Percentiles rank a stretch among this genome's conserved stretches.
Evolutionary conservation across 106 monocot genomes (phyloP).

Genomic region (Phalaenopsis equestris): DNA sequence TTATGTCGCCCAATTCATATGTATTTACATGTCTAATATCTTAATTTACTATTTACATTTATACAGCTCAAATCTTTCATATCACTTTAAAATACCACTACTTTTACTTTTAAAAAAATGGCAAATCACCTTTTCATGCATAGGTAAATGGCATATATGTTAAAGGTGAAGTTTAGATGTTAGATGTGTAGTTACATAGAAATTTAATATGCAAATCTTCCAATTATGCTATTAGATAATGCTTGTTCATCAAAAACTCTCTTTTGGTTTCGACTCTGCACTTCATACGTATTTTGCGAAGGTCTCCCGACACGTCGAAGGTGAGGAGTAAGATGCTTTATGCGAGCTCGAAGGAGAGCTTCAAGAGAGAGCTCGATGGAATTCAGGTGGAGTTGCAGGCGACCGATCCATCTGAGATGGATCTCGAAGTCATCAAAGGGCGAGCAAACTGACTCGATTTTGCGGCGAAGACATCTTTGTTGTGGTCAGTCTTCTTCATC

Average conservation of each 20-base stretch:
- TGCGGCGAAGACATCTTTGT: not conserved
- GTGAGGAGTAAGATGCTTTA: constrained; percentile 10
- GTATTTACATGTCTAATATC: too few species aligned
- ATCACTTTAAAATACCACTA: too few species aligned
- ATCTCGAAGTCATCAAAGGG: constrained; percentile 13
- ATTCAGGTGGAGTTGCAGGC: constrained; percentile 9
- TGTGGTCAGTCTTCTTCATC: not conserved
- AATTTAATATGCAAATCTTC: too few species aligned
- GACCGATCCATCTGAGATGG: constrained; percentile 15
- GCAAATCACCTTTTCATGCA: too few species aligned
- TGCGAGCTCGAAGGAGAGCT: constrained; percentile 7
- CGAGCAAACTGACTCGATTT: constrained; percentile 12
- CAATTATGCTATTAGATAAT: not conserved
- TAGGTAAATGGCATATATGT: too few species aligned
- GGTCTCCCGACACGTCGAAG: constrained; percentile 4
- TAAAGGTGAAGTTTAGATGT: too few species aligned
- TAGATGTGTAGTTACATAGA: too few species aligned
- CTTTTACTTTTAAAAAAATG: too few species aligned
- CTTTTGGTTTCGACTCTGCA: not conserved
- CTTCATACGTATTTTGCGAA: not conserved
- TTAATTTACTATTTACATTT: too few species aligned
- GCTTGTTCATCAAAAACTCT: not conserved
- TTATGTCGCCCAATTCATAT: too few species aligned
- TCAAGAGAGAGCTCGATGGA: constrained; percentile 7
- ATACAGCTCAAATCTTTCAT: too few species aligned